Conservation (phyloP, 2,329 filamentous ascomycete species). For the Achaetomium macrosporum region DNA sequence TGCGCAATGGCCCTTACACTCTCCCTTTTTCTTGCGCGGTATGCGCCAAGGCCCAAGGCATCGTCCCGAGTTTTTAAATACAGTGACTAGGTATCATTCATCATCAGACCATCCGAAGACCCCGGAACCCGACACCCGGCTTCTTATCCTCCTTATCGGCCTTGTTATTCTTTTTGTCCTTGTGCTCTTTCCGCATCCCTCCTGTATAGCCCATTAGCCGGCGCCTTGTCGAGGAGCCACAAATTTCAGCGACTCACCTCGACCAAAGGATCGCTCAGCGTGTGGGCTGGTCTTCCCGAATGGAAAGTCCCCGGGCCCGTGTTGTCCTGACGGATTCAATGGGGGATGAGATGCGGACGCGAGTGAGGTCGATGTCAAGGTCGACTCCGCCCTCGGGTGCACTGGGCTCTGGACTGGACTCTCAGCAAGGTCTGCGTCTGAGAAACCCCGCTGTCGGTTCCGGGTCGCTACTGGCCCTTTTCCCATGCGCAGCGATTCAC, state of each 20-base stretch:
- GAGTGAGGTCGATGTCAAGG: conserved; percentile 28
- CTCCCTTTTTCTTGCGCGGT: too few relatives aligned
- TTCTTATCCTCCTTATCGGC: conserved; percentile 36
- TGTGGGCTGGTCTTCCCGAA: conserved; percentile 30
- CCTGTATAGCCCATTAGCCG: conserved; percentile 43
- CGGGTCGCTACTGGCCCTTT: conserved; percentile 33
- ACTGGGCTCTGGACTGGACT: conserved; percentile 38
- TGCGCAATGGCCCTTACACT: not conserved
- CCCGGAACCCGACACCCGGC: conserved; percentile 26
- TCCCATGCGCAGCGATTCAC: conserved; percentile 34
- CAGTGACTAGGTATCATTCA: not conserved
- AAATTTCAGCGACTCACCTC: conserved; percentile 34
- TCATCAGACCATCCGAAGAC: not conserved
- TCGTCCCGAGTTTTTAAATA: not conserved
- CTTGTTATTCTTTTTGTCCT: conserved; percentile 41
- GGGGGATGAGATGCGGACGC: conserved; percentile 30
- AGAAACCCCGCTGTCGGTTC: conserved; percentile 37
- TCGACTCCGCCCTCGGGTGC: conserved; percentile 36
- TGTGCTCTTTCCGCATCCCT: conserved; percentile 43
- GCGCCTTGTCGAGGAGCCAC: conserved; percentile 28
- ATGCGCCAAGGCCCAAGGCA: too few relatives aligned
- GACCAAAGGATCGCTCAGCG: conserved; percentile 38
- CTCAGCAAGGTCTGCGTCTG: conserved; percentile 41
- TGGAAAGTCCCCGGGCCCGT: conserved; percentile 6
- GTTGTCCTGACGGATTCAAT: conserved; percentile 33